Conservation (phyloP, 2,329 filamentous ascomycete species). For the Trichoderma atroviride region DNA sequence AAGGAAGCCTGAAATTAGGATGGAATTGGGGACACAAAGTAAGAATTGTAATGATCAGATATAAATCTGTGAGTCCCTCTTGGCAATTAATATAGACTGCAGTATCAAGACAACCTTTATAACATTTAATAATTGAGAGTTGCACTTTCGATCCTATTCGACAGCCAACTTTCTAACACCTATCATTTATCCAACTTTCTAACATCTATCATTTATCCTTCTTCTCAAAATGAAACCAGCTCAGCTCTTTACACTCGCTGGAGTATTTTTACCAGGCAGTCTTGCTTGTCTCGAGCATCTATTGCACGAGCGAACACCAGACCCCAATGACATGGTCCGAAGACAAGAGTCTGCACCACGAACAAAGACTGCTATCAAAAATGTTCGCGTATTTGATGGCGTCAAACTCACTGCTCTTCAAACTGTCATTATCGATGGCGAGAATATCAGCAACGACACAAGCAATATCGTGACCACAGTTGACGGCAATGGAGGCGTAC, state of each 20-base stretch:
- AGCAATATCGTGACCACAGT: not conserved
- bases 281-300: constrained; percentile 13
- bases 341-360: not conserved
- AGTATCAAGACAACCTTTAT: not conserved
- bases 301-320: not conserved
- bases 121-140: too few relatives aligned
- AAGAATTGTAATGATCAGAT: not conserved
- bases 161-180: too few relatives aligned
- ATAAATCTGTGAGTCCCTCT: not conserved
- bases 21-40: not conserved
- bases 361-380: constrained; percentile 8
- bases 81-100: not conserved
- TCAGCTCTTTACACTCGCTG: not conserved
- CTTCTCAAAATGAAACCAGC: not conserved
- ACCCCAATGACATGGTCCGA: not conserved
- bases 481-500: constrained; percentile 7
- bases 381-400: constrained; percentile 12
- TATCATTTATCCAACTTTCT: too few relatives aligned
- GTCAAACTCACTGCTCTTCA: not conserved
- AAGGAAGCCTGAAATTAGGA: not conserved
- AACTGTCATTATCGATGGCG: constrained; percentile 15
- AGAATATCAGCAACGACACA: constrained; percentile 8
- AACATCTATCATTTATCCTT: too few relatives aligned
- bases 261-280: not conserved
- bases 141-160: too few relatives aligned